A percentile compares a stretch with the other conserved stretches of the same genome.
These are phyloP conservation scores for Stachybotrys chlorohalonatus DNA, from an alignment of 2,329 filamentous ascomycete species.

Conservation along the genomic window DNA sequence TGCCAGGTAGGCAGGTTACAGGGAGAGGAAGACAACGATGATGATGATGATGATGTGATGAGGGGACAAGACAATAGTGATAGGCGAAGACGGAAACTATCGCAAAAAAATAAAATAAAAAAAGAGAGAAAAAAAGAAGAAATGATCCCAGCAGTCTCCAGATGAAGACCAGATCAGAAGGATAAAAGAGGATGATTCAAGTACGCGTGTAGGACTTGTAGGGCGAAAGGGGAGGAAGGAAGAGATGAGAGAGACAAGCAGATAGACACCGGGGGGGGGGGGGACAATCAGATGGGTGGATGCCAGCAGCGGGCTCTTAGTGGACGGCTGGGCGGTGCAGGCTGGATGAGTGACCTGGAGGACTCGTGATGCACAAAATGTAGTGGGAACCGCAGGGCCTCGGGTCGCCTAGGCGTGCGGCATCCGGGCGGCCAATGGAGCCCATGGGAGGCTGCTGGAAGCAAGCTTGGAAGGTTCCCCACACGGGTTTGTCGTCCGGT, in stretches of 20 bases:
- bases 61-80: no score
- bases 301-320: background rate
- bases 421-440: background rate
- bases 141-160: no score
- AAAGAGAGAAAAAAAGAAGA: background rate
- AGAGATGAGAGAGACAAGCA: no score
- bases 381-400: background rate
- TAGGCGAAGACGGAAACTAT: no score
- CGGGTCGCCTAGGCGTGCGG: background rate
- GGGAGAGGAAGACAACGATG: no score
- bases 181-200: background rate
- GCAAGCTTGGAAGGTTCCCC: background rate
- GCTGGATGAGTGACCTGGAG: background rate
- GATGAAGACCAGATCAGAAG: background rate
- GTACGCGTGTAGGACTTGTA: no score
- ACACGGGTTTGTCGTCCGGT: background rate
- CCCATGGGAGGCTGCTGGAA: background rate
- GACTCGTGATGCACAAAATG: background rate
- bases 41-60: no score
- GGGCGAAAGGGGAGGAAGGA: no score
- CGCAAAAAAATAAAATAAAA: no score
- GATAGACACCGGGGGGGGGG: no score
- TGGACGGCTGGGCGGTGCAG: background rate
- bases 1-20: no score
- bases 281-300: no score